Evolutionary conservation across 768 basidiomycete species (phyloP), one percentile per base, ranked within the genome.

Genomic region (Kwoniella sp.): DNA sequence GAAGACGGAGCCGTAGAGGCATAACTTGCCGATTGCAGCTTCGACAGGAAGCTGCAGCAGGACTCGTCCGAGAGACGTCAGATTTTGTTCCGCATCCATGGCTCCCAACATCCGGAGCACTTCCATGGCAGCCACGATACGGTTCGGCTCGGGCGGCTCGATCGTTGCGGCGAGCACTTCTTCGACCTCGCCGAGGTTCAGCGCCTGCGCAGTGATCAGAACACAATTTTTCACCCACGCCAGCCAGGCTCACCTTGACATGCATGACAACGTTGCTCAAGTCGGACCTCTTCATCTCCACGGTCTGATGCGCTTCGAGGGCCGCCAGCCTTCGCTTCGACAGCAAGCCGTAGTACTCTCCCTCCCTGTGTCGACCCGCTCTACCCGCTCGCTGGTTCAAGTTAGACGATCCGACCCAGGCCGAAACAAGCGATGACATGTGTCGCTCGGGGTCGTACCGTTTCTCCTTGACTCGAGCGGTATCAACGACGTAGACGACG

Each of bases 241-340:
- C 3, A 27, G 36, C 36, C n/a, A 12, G n/a, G 12, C 14, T 54
- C 44, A 74, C 73, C 67, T 93, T 95, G 73, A 96, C 82, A 69
- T 91, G 91, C 91, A 96, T 96, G 14, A 93, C 89, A 40, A 92
- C 85, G 66, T 90, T 89, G 63, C 83, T 87, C 61, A 93, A 71
- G 73, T 91, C 89, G 11, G 85, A 82, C 28, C 90, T 81, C 70
- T 89, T 89, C 90, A 96, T 96, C 77, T 95, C 92, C 31, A 95
- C 92, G 1, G 84, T 84, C 71, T 91, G 89, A 67, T 93, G 85
- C 23, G 87, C 80, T 45, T 82, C 79, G 40, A 96, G 78, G 10
- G 77, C 74, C 14, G 76, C 76, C 2, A 84, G 81, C 46, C 84
- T 83, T 12, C 76, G 74, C 51, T 79, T 79, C 42, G 88, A 80